Conservation (phyloP, 768 basidiomycete genomes). For the Hysterangium stoloniferum region DNA sequence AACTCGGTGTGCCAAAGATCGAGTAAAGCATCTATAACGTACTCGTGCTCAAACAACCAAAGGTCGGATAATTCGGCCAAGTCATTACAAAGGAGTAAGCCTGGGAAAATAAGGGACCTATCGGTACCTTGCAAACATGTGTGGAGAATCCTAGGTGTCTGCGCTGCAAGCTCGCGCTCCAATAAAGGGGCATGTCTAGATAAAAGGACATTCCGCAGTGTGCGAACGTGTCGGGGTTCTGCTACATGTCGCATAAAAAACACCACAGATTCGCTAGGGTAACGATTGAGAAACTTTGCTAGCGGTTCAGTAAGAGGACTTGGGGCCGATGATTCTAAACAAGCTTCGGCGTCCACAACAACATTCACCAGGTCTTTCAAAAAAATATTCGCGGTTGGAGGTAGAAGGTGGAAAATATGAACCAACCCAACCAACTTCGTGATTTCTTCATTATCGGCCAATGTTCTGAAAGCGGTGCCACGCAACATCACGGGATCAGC, state of each 20-base stretch:
- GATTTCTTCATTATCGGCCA: constrained; percentile 84
- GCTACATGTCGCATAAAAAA: constrained; percentile 78
- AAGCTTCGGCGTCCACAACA: constrained; percentile 86
- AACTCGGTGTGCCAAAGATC: constrained; percentile 61
- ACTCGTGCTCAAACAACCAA: constrained; percentile 65
- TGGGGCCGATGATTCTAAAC: constrained; percentile 80
- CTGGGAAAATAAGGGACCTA: constrained; percentile 48
- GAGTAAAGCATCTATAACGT: constrained; percentile 64
- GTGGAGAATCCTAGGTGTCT: constrained; percentile 45
- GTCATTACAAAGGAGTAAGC: constrained; percentile 71
- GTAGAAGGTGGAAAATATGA: constrained; percentile 95
- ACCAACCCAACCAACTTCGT: constrained; percentile 90
- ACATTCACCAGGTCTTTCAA: constrained; percentile 79
- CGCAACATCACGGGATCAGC: constrained; percentile 83
- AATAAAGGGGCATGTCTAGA: constrained; percentile 70
- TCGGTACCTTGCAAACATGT: constrained; percentile 46
- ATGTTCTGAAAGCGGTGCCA: constrained; percentile 69
- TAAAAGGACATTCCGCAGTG: constrained; percentile 74
- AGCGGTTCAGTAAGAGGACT: constrained; percentile 93
- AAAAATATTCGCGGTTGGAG: constrained; percentile 88
- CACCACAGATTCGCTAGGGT: constrained; percentile 76
- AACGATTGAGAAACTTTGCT: constrained; percentile 86
- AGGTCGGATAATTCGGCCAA: constrained; percentile 54
- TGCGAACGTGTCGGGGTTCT: constrained; percentile 72
- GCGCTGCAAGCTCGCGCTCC: constrained; percentile 56